Percentiles rank a stretch among this genome's conserved stretches.
phyloP scores from a whole-genome alignment of 352 stramenopile genomes.

The Phytopythium litorale region DNA sequence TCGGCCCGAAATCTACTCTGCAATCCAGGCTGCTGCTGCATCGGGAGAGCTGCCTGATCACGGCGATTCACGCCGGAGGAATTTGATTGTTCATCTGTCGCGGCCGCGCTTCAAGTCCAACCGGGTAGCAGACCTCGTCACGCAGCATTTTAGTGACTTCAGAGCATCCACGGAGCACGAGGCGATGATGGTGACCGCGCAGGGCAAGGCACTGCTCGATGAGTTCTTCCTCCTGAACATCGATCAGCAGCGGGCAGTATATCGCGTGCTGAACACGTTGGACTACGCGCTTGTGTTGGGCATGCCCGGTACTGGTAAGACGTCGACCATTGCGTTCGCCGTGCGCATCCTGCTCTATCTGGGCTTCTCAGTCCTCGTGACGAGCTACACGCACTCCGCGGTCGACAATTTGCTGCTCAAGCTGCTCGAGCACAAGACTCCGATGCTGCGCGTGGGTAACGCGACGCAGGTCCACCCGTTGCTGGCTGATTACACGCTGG shows the following conservation, averaged over 20 bases:
- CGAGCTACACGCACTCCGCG: constrained; percentile 97
- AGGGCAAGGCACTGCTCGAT: constrained; percentile 29
- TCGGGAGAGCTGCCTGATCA: constrained; percentile 16
- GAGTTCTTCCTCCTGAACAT: constrained; percentile 67
- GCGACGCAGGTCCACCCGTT: constrained; percentile 62
- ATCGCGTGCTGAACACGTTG: constrained; percentile 81
- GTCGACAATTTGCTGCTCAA: constrained; percentile 98
- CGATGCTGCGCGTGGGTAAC: constrained; percentile 77
- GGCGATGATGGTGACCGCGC: constrained; percentile 5
- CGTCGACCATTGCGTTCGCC: constrained; percentile 94
- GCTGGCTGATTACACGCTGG: constrained; percentile 54
- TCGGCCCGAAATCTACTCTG: constrained; percentile 30
- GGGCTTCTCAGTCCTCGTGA: constrained; percentile 94
- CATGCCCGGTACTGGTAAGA: constrained; percentile 97
- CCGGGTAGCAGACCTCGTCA: constrained; percentile 36
- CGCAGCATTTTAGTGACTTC: constrained; percentile 25
- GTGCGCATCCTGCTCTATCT: constrained; percentile 89
- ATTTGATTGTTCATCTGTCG: constrained; percentile 59
- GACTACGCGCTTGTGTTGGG: constrained; percentile 95
- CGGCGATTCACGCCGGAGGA: constrained; percentile 48
- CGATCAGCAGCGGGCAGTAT: constrained; percentile 68
- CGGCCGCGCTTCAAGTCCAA: constrained; percentile 58
- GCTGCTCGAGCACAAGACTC: constrained; percentile 59
- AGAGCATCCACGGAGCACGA: background rate
- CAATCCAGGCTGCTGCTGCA: constrained; percentile 12